Evolutionary conservation across 495 filamentous ascomycete genomes (phyloP).

Genomic region (Cercophora scortea): DNA sequence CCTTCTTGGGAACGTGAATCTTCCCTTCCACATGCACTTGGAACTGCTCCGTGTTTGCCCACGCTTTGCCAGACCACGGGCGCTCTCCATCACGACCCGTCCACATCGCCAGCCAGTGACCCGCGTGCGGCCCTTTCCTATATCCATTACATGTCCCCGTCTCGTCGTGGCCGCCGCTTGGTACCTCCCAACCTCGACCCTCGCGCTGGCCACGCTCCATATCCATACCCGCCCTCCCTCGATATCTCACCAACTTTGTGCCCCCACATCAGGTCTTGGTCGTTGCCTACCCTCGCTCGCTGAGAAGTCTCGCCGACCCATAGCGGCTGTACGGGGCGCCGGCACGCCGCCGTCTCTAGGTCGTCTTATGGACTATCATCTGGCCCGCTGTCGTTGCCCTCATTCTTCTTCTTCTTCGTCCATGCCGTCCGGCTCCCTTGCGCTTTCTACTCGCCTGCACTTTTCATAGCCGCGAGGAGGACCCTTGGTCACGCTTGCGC

Average conservation of each 20-base stretch:
- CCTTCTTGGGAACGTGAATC: slow-evolving; percentile 8
- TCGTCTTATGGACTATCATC: slow-evolving; percentile 22
- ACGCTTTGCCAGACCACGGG: slow-evolving; percentile 1
- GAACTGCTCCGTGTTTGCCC: slow-evolving; percentile 11
- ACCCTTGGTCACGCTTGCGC: neutral
- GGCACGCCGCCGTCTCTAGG: slow-evolving; percentile 15
- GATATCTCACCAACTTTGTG: slow-evolving; percentile 1
- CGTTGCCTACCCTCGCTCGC: neutral
- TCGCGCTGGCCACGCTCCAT: slow-evolving; percentile 2
- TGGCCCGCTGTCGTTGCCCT: slow-evolving; percentile 10
- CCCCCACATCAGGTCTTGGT: neutral
- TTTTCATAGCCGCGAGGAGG: slow-evolving; percentile 3
- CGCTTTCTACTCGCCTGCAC: slow-evolving; percentile 1
- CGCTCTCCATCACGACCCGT: neutral
- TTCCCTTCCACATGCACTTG: slow-evolving; percentile 11
- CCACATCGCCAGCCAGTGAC: neutral
- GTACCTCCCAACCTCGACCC: slow-evolving; percentile 4
- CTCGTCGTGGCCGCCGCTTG: slow-evolving; percentile 3
- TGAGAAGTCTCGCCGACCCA: neutral
- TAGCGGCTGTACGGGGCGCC: slow-evolving; percentile 12
- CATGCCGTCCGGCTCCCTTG: slow-evolving; percentile 6
- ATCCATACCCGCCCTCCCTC: slow-evolving; percentile 1
- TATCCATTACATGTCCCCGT: slow-evolving; percentile 3
- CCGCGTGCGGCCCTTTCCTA: neutral
- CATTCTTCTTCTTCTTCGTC: slow-evolving; percentile 3